Percentiles rank a stretch among this genome's conserved stretches.
Evolutionary conservation across 140 eudicot species (phyloP).

Genomic region (Anethum foeniculum): DNA sequence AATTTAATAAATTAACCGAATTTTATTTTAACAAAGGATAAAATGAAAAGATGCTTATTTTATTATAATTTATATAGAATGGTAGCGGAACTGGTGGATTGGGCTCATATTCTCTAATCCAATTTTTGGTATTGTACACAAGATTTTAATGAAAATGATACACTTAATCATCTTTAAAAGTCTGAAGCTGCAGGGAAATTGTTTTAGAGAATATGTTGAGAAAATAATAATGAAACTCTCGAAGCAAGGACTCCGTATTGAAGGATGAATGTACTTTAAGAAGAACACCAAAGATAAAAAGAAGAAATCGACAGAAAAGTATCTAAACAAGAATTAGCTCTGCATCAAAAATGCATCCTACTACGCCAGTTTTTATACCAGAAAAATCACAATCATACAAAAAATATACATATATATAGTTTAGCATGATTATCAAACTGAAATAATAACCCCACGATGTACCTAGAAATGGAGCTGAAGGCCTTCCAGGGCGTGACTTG

Average conservation of each 20-base stretch:
- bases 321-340: background rate
- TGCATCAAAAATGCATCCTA: background rate
- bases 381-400: background rate
- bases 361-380: background rate
- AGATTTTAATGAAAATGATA: background rate
- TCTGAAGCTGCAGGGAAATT: background rate
- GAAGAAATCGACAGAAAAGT: background rate
- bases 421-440: background rate
- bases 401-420: background rate
- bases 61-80: background rate
- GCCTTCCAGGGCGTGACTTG: constrained; percentile 83
- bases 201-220: background rate
- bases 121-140: background rate
- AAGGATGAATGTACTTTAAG: background rate
- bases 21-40: background rate
- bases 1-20: background rate
- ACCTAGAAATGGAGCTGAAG: constrained; percentile 82
- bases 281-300: background rate
- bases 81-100: background rate
- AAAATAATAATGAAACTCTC: background rate
- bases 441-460: background rate
- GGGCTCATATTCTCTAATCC: background rate
- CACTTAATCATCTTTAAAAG: background rate
- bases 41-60: background rate
- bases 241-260: background rate